Evolutionary conservation across 805 yeast genomes (phyloP), one percentile per base, ranked within the genome.

Genomic region (Ogataea glucozyma): DNA sequence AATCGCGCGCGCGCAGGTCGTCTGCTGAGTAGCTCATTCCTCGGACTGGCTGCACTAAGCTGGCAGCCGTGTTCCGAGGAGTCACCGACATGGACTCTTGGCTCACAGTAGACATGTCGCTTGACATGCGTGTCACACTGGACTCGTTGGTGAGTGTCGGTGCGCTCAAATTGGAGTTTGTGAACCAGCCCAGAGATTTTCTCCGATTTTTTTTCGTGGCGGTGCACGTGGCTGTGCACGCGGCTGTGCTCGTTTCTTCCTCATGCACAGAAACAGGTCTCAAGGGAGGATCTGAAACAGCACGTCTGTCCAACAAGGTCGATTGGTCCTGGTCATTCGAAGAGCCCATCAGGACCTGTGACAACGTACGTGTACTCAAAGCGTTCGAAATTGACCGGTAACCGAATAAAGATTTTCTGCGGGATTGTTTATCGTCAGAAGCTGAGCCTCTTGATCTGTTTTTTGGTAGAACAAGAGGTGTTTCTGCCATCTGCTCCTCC

Each of bases 351-450:
- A 48, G 38, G 14, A 41, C 37, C 17, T 46, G 48, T 17, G 55
- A 46, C 23, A 46, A 38, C 10, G 43, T 43, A 21, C 57, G 44
- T 12, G 56, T 31, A 31, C 56, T 51, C 19, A 56, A 26, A 10
- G 60, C 56, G 22, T 37, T 51, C 10, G 64, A 58, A 16, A 57
- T 32, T 3, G 64, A 53, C 16, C 61, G 40, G 38, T 57, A 58
- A 16, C 62, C 60, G 38, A 59, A 58, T 13, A 59, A 26, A 4
- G 65, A 56, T 31, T 48, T 52, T 41, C 66, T 53, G 36, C 51
- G 50, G 9, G 45, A 34, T 39, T 45, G 53, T 26, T 54, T 56
- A 2, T 49, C 55, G 6, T 52, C 54, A 5, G 48, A 20, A 16
- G 35, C 37, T 3, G 49, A 33, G 38, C 44, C 46, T 23, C 45